These are phyloP conservation scores for Groenewaldozyma tartarivorans DNA, from an alignment of 805 yeast genomes.

Conservation along the genomic window DNA sequence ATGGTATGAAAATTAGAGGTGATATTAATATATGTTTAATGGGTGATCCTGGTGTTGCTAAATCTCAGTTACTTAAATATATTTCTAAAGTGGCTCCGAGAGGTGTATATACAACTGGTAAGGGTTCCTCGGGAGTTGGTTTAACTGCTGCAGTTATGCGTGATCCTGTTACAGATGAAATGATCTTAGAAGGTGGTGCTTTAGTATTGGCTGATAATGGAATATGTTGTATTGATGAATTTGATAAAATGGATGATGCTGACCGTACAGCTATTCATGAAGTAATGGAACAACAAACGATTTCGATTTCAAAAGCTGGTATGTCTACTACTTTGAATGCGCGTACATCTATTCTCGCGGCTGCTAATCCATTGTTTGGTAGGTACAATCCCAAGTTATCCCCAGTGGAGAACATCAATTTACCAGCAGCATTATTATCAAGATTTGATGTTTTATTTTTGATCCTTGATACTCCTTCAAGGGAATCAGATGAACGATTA, in stretches of 20 bases:
- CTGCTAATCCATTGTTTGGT: constrained; percentile 97
- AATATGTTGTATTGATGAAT: constrained; percentile 97
- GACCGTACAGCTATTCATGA: constrained; percentile 98
- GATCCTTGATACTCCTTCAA: constrained; percentile 73
- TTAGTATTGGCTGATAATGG: constrained; percentile 95
- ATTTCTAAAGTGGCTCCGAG: constrained; percentile 90
- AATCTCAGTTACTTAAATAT: constrained; percentile 87
- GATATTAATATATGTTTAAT: constrained; percentile 90
- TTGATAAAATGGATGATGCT: constrained; percentile 95
- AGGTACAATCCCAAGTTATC: constrained; percentile 84
- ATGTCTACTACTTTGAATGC: constrained; percentile 94
- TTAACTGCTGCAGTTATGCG: constrained; percentile 98
- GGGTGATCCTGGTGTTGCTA: constrained; percentile 99
- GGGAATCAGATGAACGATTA: constrained; percentile 71
- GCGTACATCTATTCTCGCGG: constrained; percentile 89
- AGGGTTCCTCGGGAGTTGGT: constrained; percentile 98
- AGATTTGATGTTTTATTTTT: constrained; percentile 88
- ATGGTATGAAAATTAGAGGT: constrained; percentile 96
- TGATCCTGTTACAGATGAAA: constrained; percentile 98
- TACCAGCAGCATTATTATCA: constrained; percentile 92
- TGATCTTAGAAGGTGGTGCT: constrained; percentile 98
- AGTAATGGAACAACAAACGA: constrained; percentile 99
- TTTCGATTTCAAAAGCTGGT: constrained; percentile 95
- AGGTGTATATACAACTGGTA: constrained; percentile 95
- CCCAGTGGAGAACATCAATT: constrained; percentile 89